Evolutionary conservation across 495 filamentous ascomycete genomes (phyloP), one percentile per base, ranked within the genome.

Genomic region (Pseudoneurospora amorphoporcata): DNA sequence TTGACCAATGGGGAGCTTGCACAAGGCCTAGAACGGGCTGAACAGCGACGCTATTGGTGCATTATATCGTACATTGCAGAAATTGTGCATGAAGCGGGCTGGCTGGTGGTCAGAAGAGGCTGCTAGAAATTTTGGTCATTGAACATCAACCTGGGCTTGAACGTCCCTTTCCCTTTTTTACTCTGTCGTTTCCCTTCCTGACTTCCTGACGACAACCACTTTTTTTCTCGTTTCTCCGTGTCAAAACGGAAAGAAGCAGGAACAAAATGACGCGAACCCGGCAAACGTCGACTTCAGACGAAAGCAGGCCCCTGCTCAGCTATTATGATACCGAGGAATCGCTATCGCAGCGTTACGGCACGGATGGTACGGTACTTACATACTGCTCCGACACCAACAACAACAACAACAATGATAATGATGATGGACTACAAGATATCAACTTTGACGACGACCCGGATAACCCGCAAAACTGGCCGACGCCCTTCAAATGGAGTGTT

Each of bases 381-480:
- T n/a, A 23, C 23, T 23, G 70, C 70, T 19, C 70, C 65, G 40
- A n/a, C 39, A 6, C 8, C n/a, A 41, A 70, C 32, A 68, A 19
- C 53, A 39, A 32, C 17, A 73, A 72, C 58, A 73, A 77, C 12
- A 61, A 68, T 69, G 47, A 75, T 80, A 39, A 79, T 84, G 23
- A 79, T 86, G 53, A 8, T 8, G 53, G 53, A 23, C 32, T 53
- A 19, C 23, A 61, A 41, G 83, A 84, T 61, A 85, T 86, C 70
- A 73, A 86, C 72, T 82, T 82, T 14, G 70, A 79, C 70, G 86
- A 85, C 71, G 85, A 86, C 68, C 74, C 79, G 37, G 86, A 88
- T n/a, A 86, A 87, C 75, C 86, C 86, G 1, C 75, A 84, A 47
- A 82, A 87, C 35, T 89, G 87, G 87, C 80, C 83, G 3, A 73